Conservation (phyloP, 331 rosid genomes). For the Quercus phellos region DNA sequence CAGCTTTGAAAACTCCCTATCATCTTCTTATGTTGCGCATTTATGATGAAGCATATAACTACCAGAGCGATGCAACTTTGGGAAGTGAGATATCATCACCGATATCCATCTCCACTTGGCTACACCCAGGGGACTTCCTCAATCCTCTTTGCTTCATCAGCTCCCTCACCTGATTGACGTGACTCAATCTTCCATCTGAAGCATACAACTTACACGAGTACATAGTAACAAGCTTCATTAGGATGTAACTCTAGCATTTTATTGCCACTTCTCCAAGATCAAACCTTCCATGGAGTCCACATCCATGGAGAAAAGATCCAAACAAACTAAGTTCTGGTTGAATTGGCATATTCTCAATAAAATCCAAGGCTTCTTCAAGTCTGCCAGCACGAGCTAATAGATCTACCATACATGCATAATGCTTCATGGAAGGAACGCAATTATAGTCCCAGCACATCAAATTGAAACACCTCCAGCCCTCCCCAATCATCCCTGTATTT, state of each 20-base stretch:
- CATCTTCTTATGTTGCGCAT: neutral
- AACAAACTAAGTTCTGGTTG: conserved; percentile 56
- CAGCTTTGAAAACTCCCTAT: too few relatives aligned
- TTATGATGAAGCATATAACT: neutral
- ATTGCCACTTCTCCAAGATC: conserved; percentile 64
- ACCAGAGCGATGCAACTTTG: conserved; percentile 29
- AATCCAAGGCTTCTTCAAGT: conserved; percentile 67
- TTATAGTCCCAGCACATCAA: conserved; percentile 48
- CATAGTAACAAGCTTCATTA: conserved; percentile 60
- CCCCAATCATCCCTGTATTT: conserved; percentile 14
- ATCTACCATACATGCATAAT: conserved; percentile 76
- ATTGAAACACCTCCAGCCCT: conserved; percentile 59
- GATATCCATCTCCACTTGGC: conserved; percentile 54
- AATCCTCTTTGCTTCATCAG: conserved; percentile 58
- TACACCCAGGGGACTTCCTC: conserved; percentile 57
- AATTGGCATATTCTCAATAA: conserved; percentile 58
- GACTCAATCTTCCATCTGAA: conserved; percentile 76
- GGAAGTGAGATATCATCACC: conserved; percentile 7
- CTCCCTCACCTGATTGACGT: conserved; percentile 64
- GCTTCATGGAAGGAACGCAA: conserved; percentile 63
- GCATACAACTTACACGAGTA: conserved; percentile 77
- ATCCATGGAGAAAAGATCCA: conserved; percentile 75
- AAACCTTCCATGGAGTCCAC: conserved; percentile 59
- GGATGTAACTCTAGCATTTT: conserved; percentile 57
- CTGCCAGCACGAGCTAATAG: conserved; percentile 66